A percentile compares a stretch with the other conserved stretches of the same genome.
These are phyloP conservation scores for Rhynchosporium graminicola DNA, from an alignment of 2,329 filamentous ascomycete species.

Conservation along the genomic window DNA sequence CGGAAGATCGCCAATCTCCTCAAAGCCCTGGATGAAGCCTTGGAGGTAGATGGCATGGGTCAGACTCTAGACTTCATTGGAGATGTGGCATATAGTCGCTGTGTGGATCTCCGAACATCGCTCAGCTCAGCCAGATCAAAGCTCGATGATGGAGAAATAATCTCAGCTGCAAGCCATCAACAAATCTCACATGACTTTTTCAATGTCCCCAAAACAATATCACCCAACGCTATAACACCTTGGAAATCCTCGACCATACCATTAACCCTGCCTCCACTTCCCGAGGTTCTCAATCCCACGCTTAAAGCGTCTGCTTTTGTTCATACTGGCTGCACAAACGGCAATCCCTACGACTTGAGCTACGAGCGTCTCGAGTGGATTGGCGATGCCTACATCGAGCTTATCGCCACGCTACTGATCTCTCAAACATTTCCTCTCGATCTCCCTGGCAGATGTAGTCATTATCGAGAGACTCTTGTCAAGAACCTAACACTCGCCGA, in stretches of 20 bases:
- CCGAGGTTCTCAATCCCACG: slow-evolving; percentile 57
- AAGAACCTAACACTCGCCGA: slow-evolving; percentile 76
- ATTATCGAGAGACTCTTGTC: slow-evolving; percentile 76
- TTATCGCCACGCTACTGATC: slow-evolving; percentile 75
- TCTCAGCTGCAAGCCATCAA: slow-evolving; percentile 8
- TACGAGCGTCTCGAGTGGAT: slow-evolving; percentile 90
- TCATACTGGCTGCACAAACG: slow-evolving; percentile 48
- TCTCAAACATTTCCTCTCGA: slow-evolving; percentile 69
- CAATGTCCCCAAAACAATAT: slow-evolving; percentile 31
- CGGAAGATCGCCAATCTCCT: slow-evolving; percentile 33
- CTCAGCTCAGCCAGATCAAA: slow-evolving; percentile 23
- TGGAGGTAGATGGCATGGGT: slow-evolving; percentile 28
- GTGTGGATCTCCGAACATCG: slow-evolving; percentile 28
- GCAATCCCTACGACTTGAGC: slow-evolving; percentile 37
- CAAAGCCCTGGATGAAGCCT: slow-evolving; percentile 32
- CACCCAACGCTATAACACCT: slow-evolving; percentile 43
- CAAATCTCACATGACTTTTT: slow-evolving; percentile 25
- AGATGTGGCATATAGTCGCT: slow-evolving; percentile 28
- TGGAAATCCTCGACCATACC: slow-evolving; percentile 56
- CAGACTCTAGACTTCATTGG: slow-evolving; percentile 27
- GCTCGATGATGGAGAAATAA: slow-evolving; percentile 7
- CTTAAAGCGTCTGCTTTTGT: slow-evolving; percentile 67
- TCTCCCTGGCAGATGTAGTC: slow-evolving; percentile 68
- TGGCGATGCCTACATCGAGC: slow-evolving; percentile 82
- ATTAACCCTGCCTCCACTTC: slow-evolving; percentile 56